Conservation (phyloP, 2,329 filamentous ascomycete species). For the Pseudogymnoascus sp. region DNA sequence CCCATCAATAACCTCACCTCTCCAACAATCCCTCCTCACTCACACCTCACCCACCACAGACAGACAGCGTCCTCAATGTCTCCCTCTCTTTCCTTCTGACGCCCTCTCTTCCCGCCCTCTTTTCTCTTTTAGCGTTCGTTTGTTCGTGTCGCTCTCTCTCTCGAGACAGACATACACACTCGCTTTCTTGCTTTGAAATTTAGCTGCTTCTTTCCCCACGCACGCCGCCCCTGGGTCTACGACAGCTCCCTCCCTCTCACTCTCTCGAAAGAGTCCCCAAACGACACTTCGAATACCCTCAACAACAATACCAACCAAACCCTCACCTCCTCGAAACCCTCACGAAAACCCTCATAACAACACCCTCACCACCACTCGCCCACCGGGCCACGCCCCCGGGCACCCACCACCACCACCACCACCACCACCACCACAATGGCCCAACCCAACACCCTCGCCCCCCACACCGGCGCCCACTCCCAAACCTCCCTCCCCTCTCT, state of each 20-base stretch:
- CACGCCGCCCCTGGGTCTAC: no score
- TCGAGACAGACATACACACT: background rate
- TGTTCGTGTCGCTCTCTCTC: background rate
- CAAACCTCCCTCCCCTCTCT: constrained; percentile 84
- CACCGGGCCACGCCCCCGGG: background rate
- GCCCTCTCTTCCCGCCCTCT: no score
- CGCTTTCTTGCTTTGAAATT: no score
- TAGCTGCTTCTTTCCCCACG: no score
- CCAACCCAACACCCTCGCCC: constrained; percentile 45
- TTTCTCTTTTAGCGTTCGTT: background rate
- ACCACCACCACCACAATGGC: background rate
- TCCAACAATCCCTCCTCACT: background rate
- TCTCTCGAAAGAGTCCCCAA: background rate
- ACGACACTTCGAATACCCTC: background rate
- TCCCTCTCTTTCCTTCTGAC: background rate
- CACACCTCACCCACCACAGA: no score
- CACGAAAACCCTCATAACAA: background rate
- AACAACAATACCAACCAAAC: background rate
- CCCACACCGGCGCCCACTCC: constrained; percentile 55
- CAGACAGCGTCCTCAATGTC: background rate
- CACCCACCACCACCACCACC: background rate
- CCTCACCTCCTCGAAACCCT: background rate
- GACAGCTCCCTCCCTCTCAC: background rate
- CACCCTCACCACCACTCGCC: background rate
- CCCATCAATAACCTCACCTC: background rate